phyloP scores from a whole-genome alignment of 768 basidiomycete species.

The Obba rivulosa region DNA sequence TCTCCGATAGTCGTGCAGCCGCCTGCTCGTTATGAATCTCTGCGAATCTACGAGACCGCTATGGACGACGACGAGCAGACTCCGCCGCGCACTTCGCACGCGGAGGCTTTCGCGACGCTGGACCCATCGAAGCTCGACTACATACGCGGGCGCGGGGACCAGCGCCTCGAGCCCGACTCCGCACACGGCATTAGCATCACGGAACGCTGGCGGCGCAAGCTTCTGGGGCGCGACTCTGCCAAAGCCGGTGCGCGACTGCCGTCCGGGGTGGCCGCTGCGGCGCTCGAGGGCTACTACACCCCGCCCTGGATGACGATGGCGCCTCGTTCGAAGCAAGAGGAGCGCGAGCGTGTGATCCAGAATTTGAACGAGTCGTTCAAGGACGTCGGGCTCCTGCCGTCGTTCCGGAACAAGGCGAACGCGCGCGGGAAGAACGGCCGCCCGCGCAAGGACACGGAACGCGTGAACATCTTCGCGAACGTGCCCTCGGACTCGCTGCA shows the following conservation, averaged over 20 bases:
- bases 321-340: conserved; percentile 60
- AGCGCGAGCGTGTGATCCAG: conserved; percentile 60
- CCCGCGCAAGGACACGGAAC: conserved; percentile 12
- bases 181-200: conserved; percentile 11
- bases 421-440: conserved; percentile 18
- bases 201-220: conserved; percentile 15
- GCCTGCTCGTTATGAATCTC: not conserved
- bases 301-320: conserved; percentile 66
- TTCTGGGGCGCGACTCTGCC: conserved; percentile 15
- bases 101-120: conserved; percentile 31
- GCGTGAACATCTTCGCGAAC: conserved; percentile 25
- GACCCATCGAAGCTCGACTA: conserved; percentile 25
- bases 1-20: not conserved
- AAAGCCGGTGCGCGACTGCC: conserved; percentile 12
- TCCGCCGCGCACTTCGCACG: conserved; percentile 27
- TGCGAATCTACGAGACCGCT: conserved; percentile 7
- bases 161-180: conserved; percentile 14
- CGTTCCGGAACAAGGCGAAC: conserved; percentile 23
- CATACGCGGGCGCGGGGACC: conserved; percentile 15
- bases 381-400: conserved; percentile 72
- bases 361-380: conserved; percentile 67
- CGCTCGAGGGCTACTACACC: conserved; percentile 26
- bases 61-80: conserved; percentile 21
- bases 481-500: conserved; percentile 68
- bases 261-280: conserved; percentile 11